Base-by-base conservation (phyloP, 352 stramenopile genomes). In the Pythium brassicae region DNA sequence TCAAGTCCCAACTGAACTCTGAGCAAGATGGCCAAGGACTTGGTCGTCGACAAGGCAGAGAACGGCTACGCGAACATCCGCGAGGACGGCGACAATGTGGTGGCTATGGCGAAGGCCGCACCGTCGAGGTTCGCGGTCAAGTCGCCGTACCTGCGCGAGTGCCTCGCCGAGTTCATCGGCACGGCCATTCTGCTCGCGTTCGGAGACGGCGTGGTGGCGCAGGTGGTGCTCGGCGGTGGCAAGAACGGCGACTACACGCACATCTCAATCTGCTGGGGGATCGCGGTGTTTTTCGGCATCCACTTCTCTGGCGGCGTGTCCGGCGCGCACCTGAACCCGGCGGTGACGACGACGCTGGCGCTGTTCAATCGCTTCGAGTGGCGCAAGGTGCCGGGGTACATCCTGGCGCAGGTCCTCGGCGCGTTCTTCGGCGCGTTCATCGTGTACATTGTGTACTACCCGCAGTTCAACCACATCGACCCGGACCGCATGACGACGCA, bases 271-370 rank as follows among this genome's bases (percentile, higher is more conserved):
- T 76, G 62, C 59, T 89, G 78, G 76, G 78, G 76, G 0, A 59
- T 86, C 50, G 78, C 61, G 19, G 67, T 89, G 50, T 75, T 87
- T 58, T 72, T 87, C 39, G 76, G 69, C 19, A 81, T 89, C 52
- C 72, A 89, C 59, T 63, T 59, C 14, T 71, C 66, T 1, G 74
- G 71, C 1, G 70, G 73, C 27, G 68, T 83, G 32, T 81, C 67
- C 22, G 73, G 73, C 10, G 75, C 73, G 1, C 78, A 88, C 63
- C 32, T 88, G 22, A 88, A 88, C 67, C 32, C 32, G 32, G 32
- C 32, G 32, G 69, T 89, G 20, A 81, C 76, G 11, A 66, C 75
- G 7, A 78, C 76, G 22, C 68, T 84, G 17, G 75, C 74, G 2
- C 23, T 76, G 44, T 84, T 74, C 63, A 56, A 66, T n/a, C 64